These are phyloP conservation scores for Neonectria sp. DNA, from an alignment of 2,329 filamentous ascomycete species.

Conservation along the genomic window DNA sequence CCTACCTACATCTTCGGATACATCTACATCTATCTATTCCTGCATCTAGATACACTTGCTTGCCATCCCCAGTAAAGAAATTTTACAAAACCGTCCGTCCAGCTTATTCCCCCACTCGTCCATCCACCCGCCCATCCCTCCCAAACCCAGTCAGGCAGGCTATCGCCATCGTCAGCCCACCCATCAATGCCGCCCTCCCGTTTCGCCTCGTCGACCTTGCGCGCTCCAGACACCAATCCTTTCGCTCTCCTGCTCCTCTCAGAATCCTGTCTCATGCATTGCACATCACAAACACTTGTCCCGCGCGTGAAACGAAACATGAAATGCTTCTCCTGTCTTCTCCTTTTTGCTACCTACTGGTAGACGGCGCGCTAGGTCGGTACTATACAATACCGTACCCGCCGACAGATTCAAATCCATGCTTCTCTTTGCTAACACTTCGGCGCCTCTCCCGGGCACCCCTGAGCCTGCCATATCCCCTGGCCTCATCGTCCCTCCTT, in stretches of 20 bases:
- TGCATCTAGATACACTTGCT: neutral
- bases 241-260: neutral
- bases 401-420: slow-evolving; percentile 3
- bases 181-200: slow-evolving; percentile 15
- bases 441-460: slow-evolving; percentile 7
- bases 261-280: slow-evolving; percentile 20
- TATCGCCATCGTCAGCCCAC: neutral
- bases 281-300: slow-evolving; percentile 12
- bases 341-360: slow-evolving; percentile 10
- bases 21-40: neutral
- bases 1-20: no score
- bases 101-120: neutral
- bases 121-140: neutral
- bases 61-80: neutral
- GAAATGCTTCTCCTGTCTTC: slow-evolving; percentile 15
- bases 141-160: neutral
- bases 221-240: neutral
- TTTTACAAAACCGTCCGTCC: neutral
- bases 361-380: slow-evolving; percentile 4
- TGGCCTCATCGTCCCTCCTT: slow-evolving; percentile 12
- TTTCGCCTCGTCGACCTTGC: slow-evolving; percentile 11
- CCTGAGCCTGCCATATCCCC: neutral
- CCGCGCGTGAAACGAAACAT: slow-evolving; percentile 26
- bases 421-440: slow-evolving; percentile 3
- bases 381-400: slow-evolving; percentile 14